Conservation (phyloP, 1,284 basidiomycete genomes). For the Trametes sp. region DNA sequence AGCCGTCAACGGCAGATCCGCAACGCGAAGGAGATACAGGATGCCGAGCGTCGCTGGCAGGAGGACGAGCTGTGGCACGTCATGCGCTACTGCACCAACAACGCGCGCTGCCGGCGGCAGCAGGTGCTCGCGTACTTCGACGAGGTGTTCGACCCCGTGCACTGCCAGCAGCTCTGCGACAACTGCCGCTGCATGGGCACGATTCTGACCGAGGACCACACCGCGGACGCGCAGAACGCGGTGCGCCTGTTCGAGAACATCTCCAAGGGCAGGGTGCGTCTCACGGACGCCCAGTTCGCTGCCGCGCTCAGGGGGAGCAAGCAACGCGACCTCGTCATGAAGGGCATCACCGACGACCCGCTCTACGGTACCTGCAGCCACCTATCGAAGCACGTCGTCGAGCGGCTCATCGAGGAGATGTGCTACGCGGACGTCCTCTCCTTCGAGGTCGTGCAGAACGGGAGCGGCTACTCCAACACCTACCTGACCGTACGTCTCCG, state of each 20-base stretch:
- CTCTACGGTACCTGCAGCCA: slow-evolving; percentile 63
- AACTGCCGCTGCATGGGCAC: slow-evolving; percentile 65
- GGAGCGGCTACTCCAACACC: slow-evolving; percentile 39
- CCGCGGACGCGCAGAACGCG: slow-evolving; percentile 59
- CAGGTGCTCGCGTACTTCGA: slow-evolving; percentile 81
- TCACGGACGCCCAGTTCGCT: slow-evolving; percentile 58
- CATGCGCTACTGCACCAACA: slow-evolving; percentile 81
- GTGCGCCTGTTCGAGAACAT: slow-evolving; percentile 53
- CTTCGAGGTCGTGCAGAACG: slow-evolving; percentile 40
- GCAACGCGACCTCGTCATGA: slow-evolving; percentile 54
- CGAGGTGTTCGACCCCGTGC: slow-evolving; percentile 52
- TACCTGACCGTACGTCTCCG: slow-evolving; percentile 45
- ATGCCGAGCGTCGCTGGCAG: slow-evolving; percentile 63
- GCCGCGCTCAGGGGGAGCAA: slow-evolving; percentile 72
- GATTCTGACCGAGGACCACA: slow-evolving; percentile 49
- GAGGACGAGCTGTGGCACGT: slow-evolving; percentile 60
- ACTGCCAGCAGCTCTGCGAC: slow-evolving; percentile 75
- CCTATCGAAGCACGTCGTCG: slow-evolving; percentile 57
- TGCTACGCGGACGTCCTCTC: slow-evolving; percentile 53
- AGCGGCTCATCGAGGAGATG: slow-evolving; percentile 65
- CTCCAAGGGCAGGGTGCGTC: not conserved
- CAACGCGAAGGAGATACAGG: slow-evolving; percentile 49
- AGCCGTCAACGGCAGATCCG: slow-evolving; percentile 61
- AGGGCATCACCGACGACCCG: slow-evolving; percentile 55
- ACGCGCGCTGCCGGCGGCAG: slow-evolving; percentile 86